Evolutionary conservation across 805 yeast species (phyloP).

Genomic region (Pichia sporocuriosa): DNA sequence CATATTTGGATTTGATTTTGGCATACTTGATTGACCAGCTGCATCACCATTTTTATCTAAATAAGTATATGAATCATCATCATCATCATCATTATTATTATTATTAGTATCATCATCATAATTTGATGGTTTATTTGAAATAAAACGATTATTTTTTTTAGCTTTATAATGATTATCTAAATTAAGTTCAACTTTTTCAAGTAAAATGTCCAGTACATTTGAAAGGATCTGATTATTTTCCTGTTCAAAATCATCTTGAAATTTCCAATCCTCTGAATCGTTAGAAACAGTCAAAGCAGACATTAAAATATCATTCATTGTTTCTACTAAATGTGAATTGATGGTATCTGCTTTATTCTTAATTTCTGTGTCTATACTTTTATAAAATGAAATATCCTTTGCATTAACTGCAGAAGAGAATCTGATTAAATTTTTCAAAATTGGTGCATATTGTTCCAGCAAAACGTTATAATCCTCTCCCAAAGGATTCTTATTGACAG

Average conservation of each 20-base stretch:
- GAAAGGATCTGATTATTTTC: conserved; percentile 60
- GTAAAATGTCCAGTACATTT: conserved; percentile 56
- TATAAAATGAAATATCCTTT: conserved; percentile 74
- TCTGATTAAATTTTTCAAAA: conserved; percentile 52
- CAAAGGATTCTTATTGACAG: background rate
- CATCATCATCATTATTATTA: background rate
- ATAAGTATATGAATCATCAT: conserved; percentile 34
- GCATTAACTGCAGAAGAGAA: conserved; percentile 65
- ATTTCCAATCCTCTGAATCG: conserved; percentile 22
- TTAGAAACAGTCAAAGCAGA: conserved; percentile 20
- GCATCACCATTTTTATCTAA: conserved; percentile 45
- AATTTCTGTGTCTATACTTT: conserved; percentile 50
- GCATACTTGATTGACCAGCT: background rate
- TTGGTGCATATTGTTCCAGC: conserved; percentile 33
- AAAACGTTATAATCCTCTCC: too few species aligned
- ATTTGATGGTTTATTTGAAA: background rate
- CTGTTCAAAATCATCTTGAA: conserved; percentile 25
- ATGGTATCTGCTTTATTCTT: conserved; percentile 36
- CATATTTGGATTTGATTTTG: conserved; percentile 14
- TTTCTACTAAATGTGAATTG: conserved; percentile 6
- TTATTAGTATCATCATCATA: background rate
- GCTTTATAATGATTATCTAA: conserved; percentile 40
- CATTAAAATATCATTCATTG: conserved; percentile 37
- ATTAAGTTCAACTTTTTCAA: conserved; percentile 71
- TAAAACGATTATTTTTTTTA: conserved; percentile 11